Evolutionary conservation across 75 land plant genomes (phyloP), one percentile per base, ranked within the genome.

Genomic region (Larix kaempferi): DNA sequence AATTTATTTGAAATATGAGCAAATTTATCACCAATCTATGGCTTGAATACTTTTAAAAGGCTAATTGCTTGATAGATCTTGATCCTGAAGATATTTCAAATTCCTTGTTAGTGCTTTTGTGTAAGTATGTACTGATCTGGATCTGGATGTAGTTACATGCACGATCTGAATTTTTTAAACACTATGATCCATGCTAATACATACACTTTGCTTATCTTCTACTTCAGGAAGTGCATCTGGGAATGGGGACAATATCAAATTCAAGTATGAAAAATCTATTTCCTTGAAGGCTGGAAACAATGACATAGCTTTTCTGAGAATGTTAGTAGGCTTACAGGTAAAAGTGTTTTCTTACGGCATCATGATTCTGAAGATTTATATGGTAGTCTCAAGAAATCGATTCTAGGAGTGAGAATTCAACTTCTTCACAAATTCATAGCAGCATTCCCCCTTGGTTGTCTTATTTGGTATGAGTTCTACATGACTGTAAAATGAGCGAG

Each of bases 271-370:
- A 59, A 78, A 29, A 56, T 84, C 90, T 12, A 77, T 94, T 35
- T 25, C 76, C 19, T 83, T 94, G 39, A 88, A 82, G 64, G 82
- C 88, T 60, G 97, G 97, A 52, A 82, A 85, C 76, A 94, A 94
- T 84, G 89, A 88, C 59, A 80, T 94, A 74, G 90, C 89, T 64
- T 64, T 94, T 12, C 71, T 94, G 44, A 89, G 97, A 86, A 89
- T 93, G 88, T 85, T 89, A 49, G 97, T 94, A 19, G 97, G 97
- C 56, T 76, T 90, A 76, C 90, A 91, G 86, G 96, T 91, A 78
- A 83, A 79, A 41, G 35, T 25, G 15, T 5, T 52, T 39, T 39
- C 12, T 29, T 25, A 23, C 25, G 21, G 44, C 15, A 14, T 23
- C 13, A 52, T 26, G 35, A 25, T 63, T 22, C 35, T 22, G 37